phyloP scores from a whole-genome alignment of 2,329 filamentous ascomycete genomes.

The Pyricularia sp. region DNA sequence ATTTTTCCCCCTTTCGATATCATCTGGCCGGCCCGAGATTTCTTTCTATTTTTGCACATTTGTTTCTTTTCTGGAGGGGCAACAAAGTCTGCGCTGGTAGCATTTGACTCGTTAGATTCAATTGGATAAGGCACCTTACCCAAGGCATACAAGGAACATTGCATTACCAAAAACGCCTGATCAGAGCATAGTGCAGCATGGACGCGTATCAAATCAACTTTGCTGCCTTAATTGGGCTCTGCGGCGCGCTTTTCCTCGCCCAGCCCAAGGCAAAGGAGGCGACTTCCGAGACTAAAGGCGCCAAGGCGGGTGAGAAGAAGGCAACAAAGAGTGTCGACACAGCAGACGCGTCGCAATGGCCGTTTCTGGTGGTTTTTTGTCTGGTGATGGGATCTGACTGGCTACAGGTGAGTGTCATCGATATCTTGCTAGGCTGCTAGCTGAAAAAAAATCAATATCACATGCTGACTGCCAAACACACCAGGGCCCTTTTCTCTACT shows the following conservation, averaged over 20 bases:
- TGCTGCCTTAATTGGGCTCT: constrained; percentile 21
- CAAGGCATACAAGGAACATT: too few species aligned
- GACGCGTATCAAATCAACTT: constrained; percentile 25
- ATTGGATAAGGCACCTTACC: too few species aligned
- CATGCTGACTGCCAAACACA: not conserved
- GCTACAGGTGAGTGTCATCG: constrained; percentile 30
- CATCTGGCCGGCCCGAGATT: not conserved
- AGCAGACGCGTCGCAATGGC: constrained; percentile 14
- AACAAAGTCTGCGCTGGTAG: not conserved
- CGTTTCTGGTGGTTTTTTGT: constrained; percentile 34
- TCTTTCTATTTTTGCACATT: not conserved
- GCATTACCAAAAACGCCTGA: not conserved
- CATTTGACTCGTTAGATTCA: not conserved
- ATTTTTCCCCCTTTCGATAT: not conserved
- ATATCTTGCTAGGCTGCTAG: not conserved
- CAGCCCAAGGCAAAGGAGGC: constrained; percentile 7
- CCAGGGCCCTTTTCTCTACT: constrained; percentile 24
- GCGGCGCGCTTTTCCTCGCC: constrained; percentile 16
- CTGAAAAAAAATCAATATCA: too few species aligned
- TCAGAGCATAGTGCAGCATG: constrained; percentile 7
- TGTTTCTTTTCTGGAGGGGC: not conserved
- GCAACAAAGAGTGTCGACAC: not conserved
- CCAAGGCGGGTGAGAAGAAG: not conserved
- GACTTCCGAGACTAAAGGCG: not conserved
- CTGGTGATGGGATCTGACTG: constrained; percentile 41